Evolutionary conservation across 129 eudicot species (phyloP), one percentile per base, ranked within the genome.

Genomic region (Centrapalus pauciflorus): DNA sequence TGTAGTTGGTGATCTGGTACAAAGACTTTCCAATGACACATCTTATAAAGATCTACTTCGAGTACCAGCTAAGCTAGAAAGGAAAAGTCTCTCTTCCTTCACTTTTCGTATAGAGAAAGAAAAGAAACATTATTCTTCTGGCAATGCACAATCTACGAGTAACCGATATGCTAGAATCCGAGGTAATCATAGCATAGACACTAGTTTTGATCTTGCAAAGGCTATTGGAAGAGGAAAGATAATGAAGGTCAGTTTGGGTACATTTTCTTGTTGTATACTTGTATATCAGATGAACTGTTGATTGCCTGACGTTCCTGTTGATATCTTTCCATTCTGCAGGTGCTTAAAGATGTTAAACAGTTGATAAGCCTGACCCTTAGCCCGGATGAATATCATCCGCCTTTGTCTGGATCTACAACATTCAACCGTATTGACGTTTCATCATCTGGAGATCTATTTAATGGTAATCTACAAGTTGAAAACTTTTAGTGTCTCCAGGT

Each of bases 341-440:
- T 82, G 70, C 83, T 85, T 48, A 82, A 80, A 81, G 95, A 88
- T 72, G 76, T 93, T 21, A 75, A 79, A 61, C 83, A 84, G 64
- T 66, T 89, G 60, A 55, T 89, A 73, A 86, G 69, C 70, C 79
- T 82, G 41, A 75, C 95, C 34, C 75, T 84, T 26, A 79, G 60
- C 72, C 96, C 80, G 72, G 78, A 83, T 61, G 84, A 79, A 69
- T 78, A 76, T 73, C 83, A 83, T 49, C 90, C 86, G 72, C 84
- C 89, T 13, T 80, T 94, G 26, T 86, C 96, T 61, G 96, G 95
- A 66, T 82, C 96, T 29, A 94, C 99, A 45, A 89, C 93, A 61
- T 94, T 94, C 62, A 86, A 72, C 62, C 92, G 99, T 58, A 89
- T 94, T 63, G 90, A 86, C 34, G 71, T 80, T 56, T 83, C 93